Evolutionary conservation across 2,329 filamentous ascomycete species (phyloP), one percentile per base, ranked within the genome.

Genomic region (Fusarium brachygibbosum): DNA sequence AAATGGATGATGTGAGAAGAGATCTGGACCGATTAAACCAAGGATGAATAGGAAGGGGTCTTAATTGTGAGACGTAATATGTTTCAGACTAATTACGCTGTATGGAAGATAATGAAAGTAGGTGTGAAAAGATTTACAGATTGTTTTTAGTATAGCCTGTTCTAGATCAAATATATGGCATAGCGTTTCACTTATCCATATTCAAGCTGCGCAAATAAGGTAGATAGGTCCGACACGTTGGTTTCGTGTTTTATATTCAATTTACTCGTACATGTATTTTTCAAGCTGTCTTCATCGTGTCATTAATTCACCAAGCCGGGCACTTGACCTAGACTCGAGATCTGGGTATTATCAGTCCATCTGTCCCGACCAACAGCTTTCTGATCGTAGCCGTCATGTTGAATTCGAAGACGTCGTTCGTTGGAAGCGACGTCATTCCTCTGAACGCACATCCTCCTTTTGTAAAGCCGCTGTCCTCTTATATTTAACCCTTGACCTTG

Each of bases 401-500:
- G 52, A 61, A 66, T 63, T 46, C 68, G n/a, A 51, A 70, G 37
- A 19, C 23, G 46, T 51, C 54, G 25, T 29, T 31, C 44, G 17
- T 40, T 37, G 16, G 29, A 37, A 45, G 41, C 37, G 40, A 25
- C 25, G 34, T 16, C 40, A 41, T 45, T 41, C 42, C 38, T 42
- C 13, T 45, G 25, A 34, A 42, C 41, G 21, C 44, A 34, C 14
- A 21, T 52, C 42, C 40, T 63, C 25, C 50, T 45, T 42, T 31
- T 45, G 38, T 40, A 29, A 35, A 48, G 23, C 35, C 29, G 8
- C 21, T 21, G 16, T 34, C 25, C 32, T 50, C 25, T 41, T 19
- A 51, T 40, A 49, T 68, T 76, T 85, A 89, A 78, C 91, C 90
- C 81, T 91, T 94, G 79, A 96, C 88, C 83, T 93, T 92, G 86